Percentiles rank a stretch among this genome's conserved stretches.
Evolutionary conservation across 2,329 filamentous ascomycete genomes (phyloP).

Genomic region (Pyrenophora teres): DNA sequence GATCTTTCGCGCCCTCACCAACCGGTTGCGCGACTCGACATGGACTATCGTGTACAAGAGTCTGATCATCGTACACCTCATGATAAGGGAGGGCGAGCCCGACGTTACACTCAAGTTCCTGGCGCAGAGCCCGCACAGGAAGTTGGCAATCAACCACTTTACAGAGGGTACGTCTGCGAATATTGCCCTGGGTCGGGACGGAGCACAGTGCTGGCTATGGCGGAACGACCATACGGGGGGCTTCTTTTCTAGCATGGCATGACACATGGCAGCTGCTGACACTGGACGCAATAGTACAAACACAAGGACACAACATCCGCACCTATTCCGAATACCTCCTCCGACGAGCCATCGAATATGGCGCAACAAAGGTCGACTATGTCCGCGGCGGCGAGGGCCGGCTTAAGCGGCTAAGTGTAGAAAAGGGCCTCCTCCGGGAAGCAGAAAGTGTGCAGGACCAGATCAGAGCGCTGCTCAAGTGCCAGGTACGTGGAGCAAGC

Average conservation of each 20-base stretch:
- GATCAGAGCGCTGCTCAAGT: conserved; percentile 82
- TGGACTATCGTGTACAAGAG: conserved; percentile 99
- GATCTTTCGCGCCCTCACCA: conserved; percentile 89
- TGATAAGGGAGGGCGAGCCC: conserved; percentile 93
- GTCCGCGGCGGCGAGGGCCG: conserved; percentile 81
- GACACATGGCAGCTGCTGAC: conserved; percentile 43
- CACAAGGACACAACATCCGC: conserved; percentile 91
- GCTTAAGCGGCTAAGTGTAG: conserved; percentile 82
- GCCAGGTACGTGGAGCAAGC: conserved; percentile 67
- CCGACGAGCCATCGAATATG: conserved; percentile 79
- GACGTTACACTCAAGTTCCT: conserved; percentile 88
- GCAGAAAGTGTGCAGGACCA: conserved; percentile 90
- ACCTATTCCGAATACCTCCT: conserved; percentile 87
- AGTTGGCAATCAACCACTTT: conserved; percentile 86
- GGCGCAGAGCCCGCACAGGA: conserved; percentile 73
- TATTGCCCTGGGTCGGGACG: not conserved
- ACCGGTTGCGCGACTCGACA: conserved; percentile 89
- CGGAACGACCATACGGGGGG: not conserved
- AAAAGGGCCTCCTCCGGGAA: conserved; percentile 90
- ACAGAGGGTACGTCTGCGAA: conserved; percentile 73
- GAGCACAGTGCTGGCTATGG: conserved; percentile 1
- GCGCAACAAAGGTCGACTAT: conserved; percentile 86
- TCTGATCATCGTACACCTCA: conserved; percentile 91
- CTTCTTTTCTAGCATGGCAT: not conserved
- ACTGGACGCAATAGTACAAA: conserved; percentile 72